These are phyloP conservation scores for Yamadazyma dendronema DNA, from an alignment of 1,139 yeast species.

Conservation along the genomic window DNA sequence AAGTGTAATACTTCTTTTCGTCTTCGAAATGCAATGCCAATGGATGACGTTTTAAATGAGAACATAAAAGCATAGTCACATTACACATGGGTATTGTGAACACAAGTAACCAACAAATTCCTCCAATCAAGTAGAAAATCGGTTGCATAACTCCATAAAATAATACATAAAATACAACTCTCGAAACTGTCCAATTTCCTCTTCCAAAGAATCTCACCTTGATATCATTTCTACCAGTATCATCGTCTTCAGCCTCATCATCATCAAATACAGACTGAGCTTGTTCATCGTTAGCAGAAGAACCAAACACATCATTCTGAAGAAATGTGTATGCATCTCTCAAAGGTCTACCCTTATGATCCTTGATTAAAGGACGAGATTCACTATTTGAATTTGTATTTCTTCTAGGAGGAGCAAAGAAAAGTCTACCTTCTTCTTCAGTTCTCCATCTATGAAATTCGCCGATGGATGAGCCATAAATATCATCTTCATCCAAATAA, in stretches of 20 bases:
- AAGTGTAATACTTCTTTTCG: slow-evolving; percentile 50
- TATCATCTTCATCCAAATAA: slow-evolving; percentile 81
- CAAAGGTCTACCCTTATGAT: slow-evolving; percentile 44
- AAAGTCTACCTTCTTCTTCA: slow-evolving; percentile 68
- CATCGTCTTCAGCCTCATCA: slow-evolving; percentile 19
- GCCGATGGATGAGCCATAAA: slow-evolving; percentile 80
- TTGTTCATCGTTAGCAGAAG: slow-evolving; percentile 13
- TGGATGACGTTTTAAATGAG: slow-evolving; percentile 88
- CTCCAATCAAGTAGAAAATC: slow-evolving; percentile 51
- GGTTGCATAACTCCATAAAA: slow-evolving; percentile 76
- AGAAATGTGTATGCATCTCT: slow-evolving; percentile 40
- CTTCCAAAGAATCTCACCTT: slow-evolving; percentile 80
- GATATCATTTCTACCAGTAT: slow-evolving; percentile 26
- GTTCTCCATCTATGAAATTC: slow-evolving; percentile 91
- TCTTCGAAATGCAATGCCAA: slow-evolving; percentile 72
- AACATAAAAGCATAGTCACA: slow-evolving; percentile 53
- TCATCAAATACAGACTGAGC: slow-evolving; percentile 18
- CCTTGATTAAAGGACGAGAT: slow-evolving; percentile 40
- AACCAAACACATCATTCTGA: slow-evolving; percentile 18
- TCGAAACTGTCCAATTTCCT: slow-evolving; percentile 87
- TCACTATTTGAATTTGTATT: slow-evolving; percentile 34
- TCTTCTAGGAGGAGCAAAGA: slow-evolving; percentile 65
- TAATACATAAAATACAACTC: slow-evolving; percentile 72
- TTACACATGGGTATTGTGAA: slow-evolving; percentile 95
- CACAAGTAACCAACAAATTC: slow-evolving; percentile 76